These are phyloP conservation scores for Sporobolomyces pararoseus DNA, from an alignment of 768 basidiomycete genomes.

Conservation along the genomic window DNA sequence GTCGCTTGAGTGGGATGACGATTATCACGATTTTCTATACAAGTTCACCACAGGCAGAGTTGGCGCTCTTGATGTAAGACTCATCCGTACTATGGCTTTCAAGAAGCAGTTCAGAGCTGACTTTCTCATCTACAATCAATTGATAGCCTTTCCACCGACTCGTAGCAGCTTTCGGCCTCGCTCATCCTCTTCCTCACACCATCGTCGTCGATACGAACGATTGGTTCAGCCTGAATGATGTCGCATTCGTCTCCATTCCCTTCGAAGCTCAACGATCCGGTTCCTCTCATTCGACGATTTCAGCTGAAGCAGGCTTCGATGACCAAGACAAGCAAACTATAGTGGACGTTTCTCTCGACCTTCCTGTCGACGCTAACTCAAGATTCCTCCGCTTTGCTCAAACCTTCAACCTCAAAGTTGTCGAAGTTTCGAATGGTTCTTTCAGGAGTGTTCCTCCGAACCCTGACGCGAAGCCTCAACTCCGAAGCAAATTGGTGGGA, in stretches of 20 bases:
- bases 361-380: background rate
- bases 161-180: background rate
- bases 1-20: too few relatives aligned
- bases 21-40: too few relatives aligned
- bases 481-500: too few relatives aligned
- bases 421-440: background rate
- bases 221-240: background rate
- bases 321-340: background rate
- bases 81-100: too few relatives aligned
- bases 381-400: background rate
- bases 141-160: background rate
- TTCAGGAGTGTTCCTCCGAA: background rate
- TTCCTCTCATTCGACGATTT: background rate
- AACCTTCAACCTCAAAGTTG: background rate
- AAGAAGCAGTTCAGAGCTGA: too few relatives aligned
- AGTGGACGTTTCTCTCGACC: background rate
- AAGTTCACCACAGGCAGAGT: too few relatives aligned
- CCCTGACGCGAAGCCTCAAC: background rate
- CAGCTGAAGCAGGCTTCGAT: background rate
- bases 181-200: background rate
- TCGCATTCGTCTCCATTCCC: background rate
- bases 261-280: background rate
- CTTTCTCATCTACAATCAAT: too few relatives aligned
- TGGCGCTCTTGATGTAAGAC: too few relatives aligned
- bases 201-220: background rate